phyloP scores from a whole-genome alignment of 305 asterid species.

The Ilex paraguariensis region DNA sequence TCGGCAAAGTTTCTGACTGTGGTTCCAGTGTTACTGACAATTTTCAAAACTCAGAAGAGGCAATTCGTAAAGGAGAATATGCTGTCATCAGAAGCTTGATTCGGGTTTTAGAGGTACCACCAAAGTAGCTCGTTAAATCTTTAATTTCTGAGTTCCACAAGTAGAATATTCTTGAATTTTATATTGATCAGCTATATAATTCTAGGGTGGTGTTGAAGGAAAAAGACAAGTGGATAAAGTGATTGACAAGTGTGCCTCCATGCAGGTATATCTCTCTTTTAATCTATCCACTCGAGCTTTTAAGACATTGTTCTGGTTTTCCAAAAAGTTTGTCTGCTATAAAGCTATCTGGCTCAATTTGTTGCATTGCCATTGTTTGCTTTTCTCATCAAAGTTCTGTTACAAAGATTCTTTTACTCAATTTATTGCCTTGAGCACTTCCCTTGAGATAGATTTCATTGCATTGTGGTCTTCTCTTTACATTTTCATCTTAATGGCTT shows the following conservation, averaged over 20 bases:
- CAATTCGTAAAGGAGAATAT: slow-evolving; percentile 93
- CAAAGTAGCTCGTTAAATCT: slow-evolving; percentile 16
- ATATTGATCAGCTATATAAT: slow-evolving; percentile 40
- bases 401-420: neutral
- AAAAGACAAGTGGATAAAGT: slow-evolving; percentile 94
- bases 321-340: neutral
- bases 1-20: slow-evolving; percentile 77
- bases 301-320: slow-evolving; percentile 15
- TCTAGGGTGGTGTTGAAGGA: slow-evolving; percentile 99
- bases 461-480: slow-evolving; percentile 2
- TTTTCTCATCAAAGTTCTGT: no score
- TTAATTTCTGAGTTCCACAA: slow-evolving; percentile 17
- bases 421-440: neutral
- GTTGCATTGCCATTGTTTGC: no score
- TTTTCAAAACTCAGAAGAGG: slow-evolving; percentile 75
- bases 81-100: slow-evolving; percentile 92
- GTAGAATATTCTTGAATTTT: slow-evolving; percentile 28
- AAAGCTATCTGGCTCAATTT: no score
- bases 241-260: slow-evolving; percentile 94
- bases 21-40: slow-evolving; percentile 54
- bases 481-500: slow-evolving; percentile 5
- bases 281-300: slow-evolving; percentile 12
- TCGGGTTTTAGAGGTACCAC: slow-evolving; percentile 89
- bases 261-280: slow-evolving; percentile 69
- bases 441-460: neutral